phyloP scores from a whole-genome alignment of 1,139 yeast species.

The Kodamaea alishanica region DNA sequence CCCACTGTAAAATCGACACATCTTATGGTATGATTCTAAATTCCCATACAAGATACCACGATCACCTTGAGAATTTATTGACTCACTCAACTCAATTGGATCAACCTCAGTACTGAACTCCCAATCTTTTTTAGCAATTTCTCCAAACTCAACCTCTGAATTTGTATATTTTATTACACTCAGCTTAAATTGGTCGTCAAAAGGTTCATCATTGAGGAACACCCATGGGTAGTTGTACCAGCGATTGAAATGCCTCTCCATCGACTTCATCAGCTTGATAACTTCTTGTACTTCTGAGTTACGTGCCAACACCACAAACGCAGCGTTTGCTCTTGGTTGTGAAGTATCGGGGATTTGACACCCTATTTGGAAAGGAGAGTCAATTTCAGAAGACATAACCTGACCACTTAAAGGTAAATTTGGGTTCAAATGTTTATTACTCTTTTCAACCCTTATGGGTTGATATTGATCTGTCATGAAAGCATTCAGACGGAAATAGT shows the following conservation, averaged over 20 bases:
- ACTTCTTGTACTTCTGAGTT: slow-evolving; percentile 73
- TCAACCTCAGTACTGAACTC: slow-evolving; percentile 38
- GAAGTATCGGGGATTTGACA: slow-evolving; percentile 41
- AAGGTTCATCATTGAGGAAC: slow-evolving; percentile 75
- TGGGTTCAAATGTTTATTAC: slow-evolving; percentile 1
- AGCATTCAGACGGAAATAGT: slow-evolving; percentile 1
- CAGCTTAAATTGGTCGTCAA: slow-evolving; percentile 56
- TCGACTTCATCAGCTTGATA: slow-evolving; percentile 58
- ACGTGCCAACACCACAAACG: slow-evolving; percentile 78
- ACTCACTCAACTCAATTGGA: slow-evolving; percentile 41
- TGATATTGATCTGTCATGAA: slow-evolving; percentile 2
- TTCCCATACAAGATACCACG: slow-evolving; percentile 78
- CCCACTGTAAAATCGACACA: slow-evolving; percentile 76
- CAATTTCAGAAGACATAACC: slow-evolving; percentile 28
- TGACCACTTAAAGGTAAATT: slow-evolving; percentile 25
- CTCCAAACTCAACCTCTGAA: slow-evolving; percentile 65
- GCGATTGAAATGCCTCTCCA: slow-evolving; percentile 84
- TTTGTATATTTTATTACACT: slow-evolving; percentile 48
- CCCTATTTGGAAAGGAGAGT: slow-evolving; percentile 49
- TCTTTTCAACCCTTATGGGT: not conserved
- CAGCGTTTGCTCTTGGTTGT: slow-evolving; percentile 59
- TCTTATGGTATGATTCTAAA: slow-evolving; percentile 67
- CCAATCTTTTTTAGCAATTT: slow-evolving; percentile 66
- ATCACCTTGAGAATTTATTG: slow-evolving; percentile 71
- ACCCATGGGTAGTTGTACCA: slow-evolving; percentile 92